These are phyloP conservation scores for Tritrichomonas foetus DNA, from an alignment of 208 protist species.

Conservation along the genomic window DNA sequence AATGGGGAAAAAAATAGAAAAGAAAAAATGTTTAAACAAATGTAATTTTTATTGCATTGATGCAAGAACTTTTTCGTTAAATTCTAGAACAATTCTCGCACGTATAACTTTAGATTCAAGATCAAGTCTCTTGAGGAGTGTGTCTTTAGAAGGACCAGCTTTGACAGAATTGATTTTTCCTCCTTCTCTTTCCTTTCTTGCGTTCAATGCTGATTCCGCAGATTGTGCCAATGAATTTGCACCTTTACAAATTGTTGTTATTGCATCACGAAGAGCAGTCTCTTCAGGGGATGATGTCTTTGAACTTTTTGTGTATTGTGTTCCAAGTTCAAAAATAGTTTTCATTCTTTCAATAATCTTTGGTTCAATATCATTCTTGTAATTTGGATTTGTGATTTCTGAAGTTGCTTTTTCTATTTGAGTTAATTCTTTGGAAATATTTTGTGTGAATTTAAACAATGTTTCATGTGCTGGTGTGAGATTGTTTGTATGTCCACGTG, in stretches of 20 bases:
- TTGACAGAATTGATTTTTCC: neutral
- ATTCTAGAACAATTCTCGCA: constrained; percentile 15
- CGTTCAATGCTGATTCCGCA: neutral
- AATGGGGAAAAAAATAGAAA: no score
- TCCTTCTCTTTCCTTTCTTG: neutral
- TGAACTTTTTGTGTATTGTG: neutral
- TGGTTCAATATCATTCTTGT: neutral
- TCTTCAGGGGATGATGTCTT: neutral
- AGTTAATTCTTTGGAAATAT: neutral
- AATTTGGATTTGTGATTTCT: neutral
- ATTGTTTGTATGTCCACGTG: neutral
- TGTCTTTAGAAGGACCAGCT: neutral
- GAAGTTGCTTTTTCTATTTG: neutral
- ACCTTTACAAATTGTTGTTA: neutral
- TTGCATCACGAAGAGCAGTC: neutral
- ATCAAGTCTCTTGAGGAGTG: neutral
- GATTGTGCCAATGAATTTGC: neutral
- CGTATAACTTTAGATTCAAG: constrained; percentile 14
- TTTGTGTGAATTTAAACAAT: neutral
- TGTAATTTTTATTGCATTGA: neutral
- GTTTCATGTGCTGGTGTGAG: neutral
- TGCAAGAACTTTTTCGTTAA: neutral
- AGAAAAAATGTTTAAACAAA: no score
- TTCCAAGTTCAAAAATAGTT: neutral
- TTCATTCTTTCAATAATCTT: neutral